phyloP scores from a whole-genome alignment of 371 early-diverging fungal genomes.

The Entomophthora muscae region DNA sequence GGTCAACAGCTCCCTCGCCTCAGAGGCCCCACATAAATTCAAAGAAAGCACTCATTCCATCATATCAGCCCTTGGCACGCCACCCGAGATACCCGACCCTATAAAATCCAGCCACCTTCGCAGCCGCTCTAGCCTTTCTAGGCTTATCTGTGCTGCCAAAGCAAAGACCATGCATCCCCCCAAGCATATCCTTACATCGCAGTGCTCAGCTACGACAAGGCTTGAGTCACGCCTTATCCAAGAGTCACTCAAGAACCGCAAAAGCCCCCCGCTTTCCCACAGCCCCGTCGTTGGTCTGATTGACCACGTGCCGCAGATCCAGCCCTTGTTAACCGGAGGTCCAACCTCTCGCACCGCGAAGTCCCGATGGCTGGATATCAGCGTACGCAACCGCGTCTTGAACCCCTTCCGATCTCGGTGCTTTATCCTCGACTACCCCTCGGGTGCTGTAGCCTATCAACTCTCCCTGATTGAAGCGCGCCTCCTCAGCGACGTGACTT shows the following conservation, averaged over 20 bases:
- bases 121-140: no score
- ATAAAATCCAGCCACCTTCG: no score
- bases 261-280: neutral
- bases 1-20: no score
- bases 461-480: slow-evolving; percentile 37
- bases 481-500: slow-evolving; percentile 24
- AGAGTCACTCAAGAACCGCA: neutral
- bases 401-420: slow-evolving; percentile 10
- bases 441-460: slow-evolving; percentile 36
- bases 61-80: no score
- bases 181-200: no score
- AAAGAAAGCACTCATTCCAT: no score
- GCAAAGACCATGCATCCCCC: no score
- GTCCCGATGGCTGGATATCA: neutral
- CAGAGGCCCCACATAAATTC: no score
- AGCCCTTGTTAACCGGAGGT: neutral
- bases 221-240: no score
- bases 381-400: neutral
- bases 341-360: neutral
- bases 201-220: no score
- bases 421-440: slow-evolving; percentile 29
- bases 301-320: neutral
- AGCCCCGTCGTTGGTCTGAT: neutral
- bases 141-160: no score
- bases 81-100: no score